These are phyloP conservation scores for Coprinellus micaceus DNA, from an alignment of 768 basidiomycete species.

Conservation along the genomic window DNA sequence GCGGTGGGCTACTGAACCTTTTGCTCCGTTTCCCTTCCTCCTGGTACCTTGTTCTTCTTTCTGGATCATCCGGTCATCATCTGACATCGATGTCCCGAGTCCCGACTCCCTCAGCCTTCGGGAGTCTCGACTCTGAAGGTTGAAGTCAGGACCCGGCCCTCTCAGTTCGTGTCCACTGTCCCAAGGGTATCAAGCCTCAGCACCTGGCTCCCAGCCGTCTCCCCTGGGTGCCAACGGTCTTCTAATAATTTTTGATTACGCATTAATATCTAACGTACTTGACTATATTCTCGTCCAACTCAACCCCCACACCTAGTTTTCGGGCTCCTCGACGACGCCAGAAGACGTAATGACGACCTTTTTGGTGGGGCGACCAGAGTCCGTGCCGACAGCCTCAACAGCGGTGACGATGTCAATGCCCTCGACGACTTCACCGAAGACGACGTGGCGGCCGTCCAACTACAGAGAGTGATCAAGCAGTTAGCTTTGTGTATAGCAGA, in stretches of 20 bases:
- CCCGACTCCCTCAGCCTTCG: no score
- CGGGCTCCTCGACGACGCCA: constrained; percentile 39
- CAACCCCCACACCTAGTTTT: no score
- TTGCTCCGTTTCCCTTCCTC: not conserved
- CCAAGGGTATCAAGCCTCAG: no score
- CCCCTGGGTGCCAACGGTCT: no score
- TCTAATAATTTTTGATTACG: no score
- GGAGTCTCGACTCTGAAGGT: no score
- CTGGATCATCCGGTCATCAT: not conserved
- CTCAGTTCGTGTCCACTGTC: no score
- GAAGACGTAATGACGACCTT: constrained; percentile 58
- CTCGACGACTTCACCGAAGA: constrained; percentile 66
- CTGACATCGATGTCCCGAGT: not conserved
- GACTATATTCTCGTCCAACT: no score
- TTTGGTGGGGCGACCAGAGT: constrained; percentile 34
- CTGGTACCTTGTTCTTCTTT: not conserved
- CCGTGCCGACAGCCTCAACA: constrained; percentile 47
- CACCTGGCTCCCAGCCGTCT: no score
- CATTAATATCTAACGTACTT: no score
- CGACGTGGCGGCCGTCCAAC: constrained; percentile 66
- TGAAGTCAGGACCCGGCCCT: no score
- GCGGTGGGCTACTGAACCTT: constrained; percentile 58
- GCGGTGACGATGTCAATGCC: constrained; percentile 63
- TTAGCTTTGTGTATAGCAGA: not conserved
- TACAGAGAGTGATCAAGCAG: constrained; percentile 12